These are phyloP conservation scores for Hyaloscypha finlandica DNA, from an alignment of 495 filamentous ascomycete genomes.

Conservation along the genomic window DNA sequence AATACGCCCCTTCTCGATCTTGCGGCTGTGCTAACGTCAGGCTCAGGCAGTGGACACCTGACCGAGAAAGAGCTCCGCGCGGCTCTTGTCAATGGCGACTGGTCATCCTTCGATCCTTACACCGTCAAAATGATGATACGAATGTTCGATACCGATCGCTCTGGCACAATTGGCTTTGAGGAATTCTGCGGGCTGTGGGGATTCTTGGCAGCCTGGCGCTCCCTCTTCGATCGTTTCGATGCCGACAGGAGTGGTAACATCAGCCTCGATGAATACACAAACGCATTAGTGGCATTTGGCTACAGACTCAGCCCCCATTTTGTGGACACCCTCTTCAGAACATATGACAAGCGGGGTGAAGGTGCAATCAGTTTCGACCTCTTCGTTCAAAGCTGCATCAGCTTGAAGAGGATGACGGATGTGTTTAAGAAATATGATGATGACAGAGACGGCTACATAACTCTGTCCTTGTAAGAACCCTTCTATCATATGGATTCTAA, in stretches of 20 bases:
- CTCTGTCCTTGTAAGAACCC: constrained; percentile 61
- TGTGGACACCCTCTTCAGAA: constrained; percentile 74
- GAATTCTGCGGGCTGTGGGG: constrained; percentile 96
- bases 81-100: constrained; percentile 96
- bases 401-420: constrained; percentile 96
- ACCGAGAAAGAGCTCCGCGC: constrained; percentile 86
- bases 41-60: constrained; percentile 70
- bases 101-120: constrained; percentile 89
- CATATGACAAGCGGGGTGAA: constrained; percentile 59
- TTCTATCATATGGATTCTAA: not conserved
- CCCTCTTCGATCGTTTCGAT: constrained; percentile 95
- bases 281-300: constrained; percentile 91
- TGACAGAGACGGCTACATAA: constrained; percentile 91
- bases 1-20: not conserved
- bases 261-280: constrained; percentile 80
- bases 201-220: constrained; percentile 91
- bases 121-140: constrained; percentile 98
- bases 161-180: constrained; percentile 86
- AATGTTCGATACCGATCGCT: constrained; percentile 94
- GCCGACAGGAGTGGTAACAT: constrained; percentile 85
- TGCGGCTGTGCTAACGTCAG: constrained; percentile 9
- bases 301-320: constrained; percentile 86
- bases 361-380: constrained; percentile 90
- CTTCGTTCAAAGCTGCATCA: constrained; percentile 97
- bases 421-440: constrained; percentile 99